Evolutionary conservation across 1,284 basidiomycete species (phyloP), one percentile per base, ranked within the genome.

Genomic region (Pseudozyma hubeiensis): DNA sequence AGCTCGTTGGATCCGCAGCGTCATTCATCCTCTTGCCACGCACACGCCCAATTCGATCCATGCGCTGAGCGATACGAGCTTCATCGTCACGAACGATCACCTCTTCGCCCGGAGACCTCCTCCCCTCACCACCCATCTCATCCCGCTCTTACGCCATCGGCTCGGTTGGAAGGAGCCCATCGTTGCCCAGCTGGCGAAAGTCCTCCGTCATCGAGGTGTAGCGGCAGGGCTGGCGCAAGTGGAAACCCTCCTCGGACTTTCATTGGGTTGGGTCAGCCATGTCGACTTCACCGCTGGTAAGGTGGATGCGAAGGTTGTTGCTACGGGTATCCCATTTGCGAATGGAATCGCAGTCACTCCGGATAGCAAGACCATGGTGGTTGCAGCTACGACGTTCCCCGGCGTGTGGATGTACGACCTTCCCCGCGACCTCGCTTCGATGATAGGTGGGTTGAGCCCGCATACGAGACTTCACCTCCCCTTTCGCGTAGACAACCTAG

Each of bases 31-130:
- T 1, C n/a, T 74, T 0, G 65, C 71, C 5, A 75, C 75, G n/a
- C 71, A 74, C 40, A 43, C 79, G 0, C 89, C 90, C 17, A 92
- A 92, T 78, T 86, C 89, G 7, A 80, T 92, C 60, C 88, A 90
- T 7, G 84, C 90, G 44, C 89, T 90, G 7, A 88, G 88, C 29
- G 87, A 88, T 1, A 87, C 87, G 55, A 88, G 89, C 1, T 91
- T 92, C 80, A 90, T 89, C 69, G 87, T 91, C 39, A 88, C 88
- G 35, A 90, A 92, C 77, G 91, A 92, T 78, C 91, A 92, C 75
- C 80, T 88, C 30, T 81, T 91, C 75, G 91, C 91, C 0, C 86
- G 89, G 8, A 88, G 91, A 13, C 86, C 67, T 4, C 63, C 51
- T 3, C 62, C 58, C 7, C 9, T 43, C 7, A 1, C 9, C 4